Conservation (phyloP, 2,329 filamentous ascomycete genomes). For the Microsporum ferrugineum region DNA sequence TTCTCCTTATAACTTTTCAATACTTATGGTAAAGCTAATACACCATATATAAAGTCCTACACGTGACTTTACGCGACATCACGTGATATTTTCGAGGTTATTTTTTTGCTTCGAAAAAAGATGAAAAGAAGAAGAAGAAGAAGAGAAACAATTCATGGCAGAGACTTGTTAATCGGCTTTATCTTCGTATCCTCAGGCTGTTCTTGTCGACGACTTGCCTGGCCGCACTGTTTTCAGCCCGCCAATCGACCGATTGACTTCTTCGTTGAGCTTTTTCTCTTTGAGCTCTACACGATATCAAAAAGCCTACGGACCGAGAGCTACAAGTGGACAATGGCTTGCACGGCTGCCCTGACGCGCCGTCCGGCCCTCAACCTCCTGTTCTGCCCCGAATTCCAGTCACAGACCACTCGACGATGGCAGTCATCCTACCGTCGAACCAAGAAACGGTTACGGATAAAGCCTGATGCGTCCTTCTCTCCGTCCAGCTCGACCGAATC, state of each 20-base stretch:
- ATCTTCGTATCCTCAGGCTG: neutral
- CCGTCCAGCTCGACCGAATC: slow-evolving; percentile 26
- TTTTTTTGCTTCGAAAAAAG: neutral
- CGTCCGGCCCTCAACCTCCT: slow-evolving; percentile 28
- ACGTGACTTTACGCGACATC: neutral
- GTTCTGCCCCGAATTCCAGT: slow-evolving; percentile 27
- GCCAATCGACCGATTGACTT: neutral
- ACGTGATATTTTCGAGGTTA: neutral
- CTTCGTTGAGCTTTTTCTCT: neutral
- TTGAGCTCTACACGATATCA: too few species aligned
- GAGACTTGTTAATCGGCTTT: neutral
- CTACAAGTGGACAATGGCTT: slow-evolving; percentile 19
- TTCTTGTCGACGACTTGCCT: neutral
- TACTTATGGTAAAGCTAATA: neutral
- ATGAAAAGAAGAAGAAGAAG: neutral
- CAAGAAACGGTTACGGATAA: slow-evolving; percentile 41
- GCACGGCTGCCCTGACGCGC: slow-evolving; percentile 21
- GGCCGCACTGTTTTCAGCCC: neutral
- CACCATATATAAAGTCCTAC: neutral
- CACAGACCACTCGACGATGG: slow-evolving; percentile 29
- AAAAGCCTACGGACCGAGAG: neutral
- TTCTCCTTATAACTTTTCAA: too few species aligned
- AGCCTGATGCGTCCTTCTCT: slow-evolving; percentile 42
- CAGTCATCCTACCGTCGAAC: slow-evolving; percentile 42
- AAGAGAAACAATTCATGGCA: neutral